Evolutionary conservation across 805 yeast genomes (phyloP).

Genomic region (Candida germanica): DNA sequence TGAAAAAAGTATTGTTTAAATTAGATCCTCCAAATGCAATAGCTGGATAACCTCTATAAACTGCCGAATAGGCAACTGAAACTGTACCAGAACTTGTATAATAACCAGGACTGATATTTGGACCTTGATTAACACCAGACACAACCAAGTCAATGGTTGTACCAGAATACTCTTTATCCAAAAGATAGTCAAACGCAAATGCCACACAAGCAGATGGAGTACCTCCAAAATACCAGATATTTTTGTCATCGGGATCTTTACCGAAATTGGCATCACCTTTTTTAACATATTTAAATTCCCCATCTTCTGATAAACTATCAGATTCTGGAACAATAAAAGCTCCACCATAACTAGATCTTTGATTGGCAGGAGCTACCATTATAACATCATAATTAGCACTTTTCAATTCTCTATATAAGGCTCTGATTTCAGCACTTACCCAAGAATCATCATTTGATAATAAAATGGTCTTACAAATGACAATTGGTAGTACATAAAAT

Average conservation of each 20-base stretch:
- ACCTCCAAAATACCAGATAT: conserved; percentile 53
- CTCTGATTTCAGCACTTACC: conserved; percentile 56
- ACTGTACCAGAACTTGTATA: conserved; percentile 48
- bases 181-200: conserved; percentile 44
- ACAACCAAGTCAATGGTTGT: conserved; percentile 45
- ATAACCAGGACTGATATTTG: conserved; percentile 42
- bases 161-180: conserved; percentile 43
- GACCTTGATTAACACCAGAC: conserved; percentile 52
- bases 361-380: conserved; percentile 51
- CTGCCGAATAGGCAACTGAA: conserved; percentile 46
- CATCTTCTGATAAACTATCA: conserved; percentile 39
- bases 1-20: conserved; percentile 45
- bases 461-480: conserved; percentile 16
- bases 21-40: conserved; percentile 48
- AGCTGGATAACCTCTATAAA: conserved; percentile 48
- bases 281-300: conserved; percentile 46
- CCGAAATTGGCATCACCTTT: conserved; percentile 57
- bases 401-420: conserved; percentile 47
- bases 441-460: conserved; percentile 58
- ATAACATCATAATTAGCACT: conserved; percentile 49
- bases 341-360: conserved; percentile 56
- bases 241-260: conserved; percentile 33
- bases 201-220: conserved; percentile 52
- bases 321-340: conserved; percentile 43
- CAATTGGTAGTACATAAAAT: background rate